Evolutionary conservation across 2,329 filamentous ascomycete species (phyloP).

Genomic region (Hymenotorrendiella dingleyae): DNA sequence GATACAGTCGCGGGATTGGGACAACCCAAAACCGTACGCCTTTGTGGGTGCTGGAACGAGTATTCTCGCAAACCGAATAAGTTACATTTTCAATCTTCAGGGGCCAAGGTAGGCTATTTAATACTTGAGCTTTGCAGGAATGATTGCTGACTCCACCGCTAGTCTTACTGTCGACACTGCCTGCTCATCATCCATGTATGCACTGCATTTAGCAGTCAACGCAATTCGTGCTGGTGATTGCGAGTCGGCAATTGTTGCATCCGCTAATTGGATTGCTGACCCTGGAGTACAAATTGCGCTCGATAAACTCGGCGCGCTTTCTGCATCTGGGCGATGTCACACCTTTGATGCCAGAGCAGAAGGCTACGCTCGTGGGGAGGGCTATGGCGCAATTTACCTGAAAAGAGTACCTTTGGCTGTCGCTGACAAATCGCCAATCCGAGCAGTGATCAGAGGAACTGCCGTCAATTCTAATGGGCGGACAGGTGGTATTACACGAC

Average conservation of each 20-base stretch:
- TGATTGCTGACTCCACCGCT: too few species aligned
- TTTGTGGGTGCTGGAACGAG: conserved; percentile 6
- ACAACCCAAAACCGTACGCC: conserved; percentile 7
- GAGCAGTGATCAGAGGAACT: conserved; percentile 36
- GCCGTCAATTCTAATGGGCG: conserved; percentile 40
- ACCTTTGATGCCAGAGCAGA: conserved; percentile 18
- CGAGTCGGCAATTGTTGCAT: conserved; percentile 25
- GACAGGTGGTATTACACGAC: conserved; percentile 39
- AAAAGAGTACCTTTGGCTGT: conserved; percentile 38
- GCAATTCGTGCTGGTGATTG: conserved; percentile 41
- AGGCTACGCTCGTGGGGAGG: conserved; percentile 43
- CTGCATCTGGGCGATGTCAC: conserved; percentile 10
- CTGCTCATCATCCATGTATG: conserved; percentile 42
- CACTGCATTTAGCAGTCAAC: conserved; percentile 46
- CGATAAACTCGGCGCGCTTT: conserved; percentile 6
- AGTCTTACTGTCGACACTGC: conserved; percentile 50
- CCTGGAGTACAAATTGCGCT: not conserved
- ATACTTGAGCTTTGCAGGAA: not conserved
- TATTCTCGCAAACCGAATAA: conserved; percentile 46
- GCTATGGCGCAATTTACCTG: conserved; percentile 30
- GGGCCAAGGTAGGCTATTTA: conserved; percentile 33
- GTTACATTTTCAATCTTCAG: conserved; percentile 49
- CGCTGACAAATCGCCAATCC: conserved; percentile 36
- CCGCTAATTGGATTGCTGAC: conserved; percentile 21
- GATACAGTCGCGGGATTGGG: conserved; percentile 15